phyloP scores from a whole-genome alignment of 2,329 filamentous ascomycete species.

The Penicillium palitans region DNA sequence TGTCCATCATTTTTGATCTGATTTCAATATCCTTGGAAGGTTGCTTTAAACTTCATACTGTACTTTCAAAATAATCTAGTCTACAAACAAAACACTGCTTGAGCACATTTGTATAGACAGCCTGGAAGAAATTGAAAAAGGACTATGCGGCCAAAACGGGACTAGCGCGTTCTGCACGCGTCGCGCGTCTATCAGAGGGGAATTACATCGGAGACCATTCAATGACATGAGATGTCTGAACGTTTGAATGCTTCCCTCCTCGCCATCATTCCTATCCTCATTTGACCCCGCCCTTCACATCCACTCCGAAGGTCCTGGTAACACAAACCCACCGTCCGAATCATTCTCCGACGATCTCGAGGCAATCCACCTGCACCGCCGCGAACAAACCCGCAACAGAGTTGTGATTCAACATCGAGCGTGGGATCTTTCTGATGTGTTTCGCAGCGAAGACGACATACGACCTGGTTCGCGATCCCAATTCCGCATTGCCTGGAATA shows the following conservation, averaged over 20 bases:
- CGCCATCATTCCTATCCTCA: slow-evolving; percentile 45
- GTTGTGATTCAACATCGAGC: slow-evolving; percentile 46
- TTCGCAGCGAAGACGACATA: slow-evolving; percentile 45
- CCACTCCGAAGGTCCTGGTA: slow-evolving; percentile 45
- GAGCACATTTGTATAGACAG: not conserved
- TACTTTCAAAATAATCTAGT: not conserved
- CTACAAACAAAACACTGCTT: not conserved
- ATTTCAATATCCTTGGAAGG: not conserved
- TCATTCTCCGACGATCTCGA: slow-evolving; percentile 44
- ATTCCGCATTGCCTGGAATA: not conserved
- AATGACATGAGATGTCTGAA: slow-evolving; percentile 18
- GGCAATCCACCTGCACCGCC: slow-evolving; percentile 36
- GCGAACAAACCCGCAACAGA: slow-evolving; percentile 38
- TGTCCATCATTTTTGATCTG: slow-evolving; percentile 1
- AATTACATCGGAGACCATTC: slow-evolving; percentile 12
- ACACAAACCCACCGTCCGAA: slow-evolving; percentile 31
- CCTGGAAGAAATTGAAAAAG: not conserved
- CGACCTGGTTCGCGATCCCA: slow-evolving; percentile 31
- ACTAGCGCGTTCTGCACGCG: slow-evolving; percentile 31
- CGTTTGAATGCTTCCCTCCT: slow-evolving; percentile 38
- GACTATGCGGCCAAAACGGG: slow-evolving; percentile 18
- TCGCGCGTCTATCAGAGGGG: slow-evolving; percentile 31
- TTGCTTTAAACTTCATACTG: not conserved
- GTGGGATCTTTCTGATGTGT: slow-evolving; percentile 45
- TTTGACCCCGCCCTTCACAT: slow-evolving; percentile 54